Conservation (phyloP, 345 rosid species). For the Ricinus communis region DNA sequence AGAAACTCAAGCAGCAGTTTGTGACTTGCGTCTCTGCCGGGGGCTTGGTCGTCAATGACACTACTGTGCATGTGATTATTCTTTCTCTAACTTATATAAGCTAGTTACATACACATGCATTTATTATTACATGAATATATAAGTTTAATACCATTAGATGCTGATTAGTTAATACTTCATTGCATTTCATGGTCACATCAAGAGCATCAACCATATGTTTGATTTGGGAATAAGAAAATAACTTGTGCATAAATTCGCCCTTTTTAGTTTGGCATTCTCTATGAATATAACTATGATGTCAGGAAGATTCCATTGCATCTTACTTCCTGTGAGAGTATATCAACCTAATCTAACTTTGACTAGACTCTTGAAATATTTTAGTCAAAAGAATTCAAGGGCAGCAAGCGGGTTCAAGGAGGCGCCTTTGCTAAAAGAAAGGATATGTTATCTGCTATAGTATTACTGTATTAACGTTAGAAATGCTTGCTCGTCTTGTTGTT, state of each 20-base stretch:
- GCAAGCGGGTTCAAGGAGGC: not conserved
- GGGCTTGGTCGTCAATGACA: constrained; percentile 82
- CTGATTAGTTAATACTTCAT: not conserved
- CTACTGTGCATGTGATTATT: constrained; percentile 65
- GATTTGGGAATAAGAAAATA: not conserved
- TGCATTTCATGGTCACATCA: not conserved
- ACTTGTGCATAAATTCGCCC: not conserved
- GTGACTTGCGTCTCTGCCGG: constrained; percentile 76
- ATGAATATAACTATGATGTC: too few relatives aligned
- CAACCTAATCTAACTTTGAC: not conserved
- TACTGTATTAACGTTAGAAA: too few relatives aligned
- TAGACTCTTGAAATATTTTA: not conserved
- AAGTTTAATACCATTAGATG: not conserved
- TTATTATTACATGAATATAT: not conserved
- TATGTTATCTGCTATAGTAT: not conserved
- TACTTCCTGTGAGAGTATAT: too few relatives aligned
- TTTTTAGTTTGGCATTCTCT: not conserved
- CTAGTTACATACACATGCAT: not conserved
- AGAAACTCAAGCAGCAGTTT: constrained; percentile 66
- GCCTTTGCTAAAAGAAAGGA: not conserved
- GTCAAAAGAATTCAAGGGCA: not conserved
- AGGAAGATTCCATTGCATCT: too few relatives aligned
- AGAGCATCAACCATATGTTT: too few relatives aligned
- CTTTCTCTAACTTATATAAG: constrained; percentile 11
- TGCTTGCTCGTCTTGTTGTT: not conserved